phyloP scores from a whole-genome alignment of 1,139 yeast species.

The Eremothecium gossypii region DNA sequence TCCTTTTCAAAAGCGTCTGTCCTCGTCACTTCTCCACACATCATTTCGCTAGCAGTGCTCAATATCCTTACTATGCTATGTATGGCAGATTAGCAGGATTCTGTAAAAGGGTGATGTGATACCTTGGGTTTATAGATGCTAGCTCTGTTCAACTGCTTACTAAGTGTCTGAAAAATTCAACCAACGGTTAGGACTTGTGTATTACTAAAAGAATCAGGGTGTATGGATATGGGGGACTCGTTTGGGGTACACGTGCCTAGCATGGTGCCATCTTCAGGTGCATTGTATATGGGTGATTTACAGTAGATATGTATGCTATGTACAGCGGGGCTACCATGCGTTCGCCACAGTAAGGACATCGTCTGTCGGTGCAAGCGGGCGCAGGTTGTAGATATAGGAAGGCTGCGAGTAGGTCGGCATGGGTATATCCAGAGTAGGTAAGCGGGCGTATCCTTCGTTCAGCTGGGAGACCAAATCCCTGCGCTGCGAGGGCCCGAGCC shows the following conservation, averaged over 20 bases:
- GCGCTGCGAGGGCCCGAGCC: constrained; percentile 10
- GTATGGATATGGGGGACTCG: no score
- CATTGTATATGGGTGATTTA: no score
- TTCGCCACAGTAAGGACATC: constrained; percentile 18
- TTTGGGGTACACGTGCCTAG: no score
- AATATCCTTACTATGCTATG: not conserved
- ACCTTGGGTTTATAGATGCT: no score
- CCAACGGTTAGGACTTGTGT: no score
- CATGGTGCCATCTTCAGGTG: no score
- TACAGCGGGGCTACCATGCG: constrained; percentile 16
- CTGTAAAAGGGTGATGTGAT: no score
- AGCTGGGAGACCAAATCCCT: constrained; percentile 13
- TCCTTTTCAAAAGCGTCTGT: constrained; percentile 42
- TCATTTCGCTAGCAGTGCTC: not conserved
- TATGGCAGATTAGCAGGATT: no score
- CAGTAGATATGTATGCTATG: no score
- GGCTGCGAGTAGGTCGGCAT: not conserved
- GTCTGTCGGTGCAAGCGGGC: constrained; percentile 11
- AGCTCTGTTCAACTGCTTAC: not conserved
- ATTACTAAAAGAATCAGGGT: no score
- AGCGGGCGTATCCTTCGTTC: constrained; percentile 9
- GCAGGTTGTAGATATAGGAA: constrained; percentile 3
- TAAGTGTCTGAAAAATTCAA: not conserved
- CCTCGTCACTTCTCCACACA: constrained; percentile 4
- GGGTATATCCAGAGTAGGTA: constrained; percentile 1